Percentiles rank a stretch among this genome's conserved stretches.
Conservation (phyloP, 176 grass and related monocot species). For the Avena eriantha region DNA sequence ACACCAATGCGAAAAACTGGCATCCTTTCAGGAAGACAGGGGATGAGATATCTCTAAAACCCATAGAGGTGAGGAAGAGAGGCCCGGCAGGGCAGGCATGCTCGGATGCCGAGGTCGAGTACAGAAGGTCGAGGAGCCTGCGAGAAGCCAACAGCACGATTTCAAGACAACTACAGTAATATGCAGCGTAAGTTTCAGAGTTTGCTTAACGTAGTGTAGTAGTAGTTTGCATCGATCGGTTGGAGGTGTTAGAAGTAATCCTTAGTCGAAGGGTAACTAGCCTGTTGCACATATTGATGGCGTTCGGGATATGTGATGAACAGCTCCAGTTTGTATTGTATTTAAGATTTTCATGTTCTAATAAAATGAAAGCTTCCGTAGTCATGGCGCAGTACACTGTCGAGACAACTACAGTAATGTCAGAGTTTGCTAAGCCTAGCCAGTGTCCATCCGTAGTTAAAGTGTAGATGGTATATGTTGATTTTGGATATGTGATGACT, state of each 20-base stretch:
- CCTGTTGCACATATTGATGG: no score
- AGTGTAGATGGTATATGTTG: conserved; percentile 1
- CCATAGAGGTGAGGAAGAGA: conserved; percentile 68
- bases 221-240: no score
- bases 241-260: no score
- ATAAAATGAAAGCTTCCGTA: no score
- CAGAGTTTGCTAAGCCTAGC: conserved; percentile 13
- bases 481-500: conserved; percentile 40
- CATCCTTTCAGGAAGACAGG: conserved; percentile 56
- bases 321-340: no score
- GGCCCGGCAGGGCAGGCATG: conserved; percentile 55
- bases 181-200: conserved; percentile 28
- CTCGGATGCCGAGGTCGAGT: conserved; percentile 92
- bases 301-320: no score
- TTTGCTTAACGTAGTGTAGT: background rate
- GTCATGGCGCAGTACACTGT: no score
- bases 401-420: no score
- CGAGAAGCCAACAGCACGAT: conserved; percentile 81
- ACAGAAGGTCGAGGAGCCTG: conserved; percentile 86
- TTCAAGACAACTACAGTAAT: conserved; percentile 59
- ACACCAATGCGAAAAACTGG: conserved; percentile 34
- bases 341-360: no score
- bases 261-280: no score
- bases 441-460: background rate
- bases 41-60: conserved; percentile 61